These are phyloP conservation scores for Marasmius fiardii DNA, from an alignment of 1,284 basidiomycete genomes.

Conservation along the genomic window DNA sequence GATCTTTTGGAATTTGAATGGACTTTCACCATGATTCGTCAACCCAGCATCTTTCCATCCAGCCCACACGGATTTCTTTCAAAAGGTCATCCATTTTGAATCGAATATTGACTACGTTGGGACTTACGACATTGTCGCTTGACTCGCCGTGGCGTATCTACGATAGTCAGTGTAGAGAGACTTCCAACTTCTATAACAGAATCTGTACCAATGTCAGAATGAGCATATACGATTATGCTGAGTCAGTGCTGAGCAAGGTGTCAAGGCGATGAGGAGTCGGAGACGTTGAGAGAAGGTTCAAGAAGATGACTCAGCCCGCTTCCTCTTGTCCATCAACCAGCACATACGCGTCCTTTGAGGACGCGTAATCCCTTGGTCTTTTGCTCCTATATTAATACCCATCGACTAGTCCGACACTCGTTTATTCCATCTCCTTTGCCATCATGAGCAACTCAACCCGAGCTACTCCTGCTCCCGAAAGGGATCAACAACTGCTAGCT, in stretches of 20 bases:
- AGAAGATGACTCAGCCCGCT: background rate
- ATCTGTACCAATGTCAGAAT: constrained; percentile 1
- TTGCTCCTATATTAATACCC: constrained; percentile 2
- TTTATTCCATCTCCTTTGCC: background rate
- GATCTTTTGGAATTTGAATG: no score
- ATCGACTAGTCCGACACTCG: background rate
- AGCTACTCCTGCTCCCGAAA: constrained; percentile 32
- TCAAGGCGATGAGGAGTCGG: background rate
- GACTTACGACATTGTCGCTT: constrained; percentile 59
- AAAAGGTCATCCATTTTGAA: background rate
- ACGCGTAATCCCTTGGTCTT: constrained; percentile 8
- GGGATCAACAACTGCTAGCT: constrained; percentile 52
- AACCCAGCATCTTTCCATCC: constrained; percentile 84
- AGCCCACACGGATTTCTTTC: constrained; percentile 65
- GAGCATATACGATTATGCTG: background rate
- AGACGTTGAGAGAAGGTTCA: background rate
- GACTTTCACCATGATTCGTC: constrained; percentile 71
- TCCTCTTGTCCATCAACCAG: background rate
- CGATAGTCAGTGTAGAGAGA: background rate
- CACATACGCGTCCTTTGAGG: constrained; percentile 3
- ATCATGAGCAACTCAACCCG: constrained; percentile 10
- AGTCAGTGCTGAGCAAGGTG: background rate
- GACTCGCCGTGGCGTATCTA: constrained; percentile 82
- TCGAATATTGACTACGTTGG: background rate
- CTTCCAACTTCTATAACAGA: background rate